Conservation (phyloP, 1,139 yeast species). For the Suhomyces panamericanus region DNA sequence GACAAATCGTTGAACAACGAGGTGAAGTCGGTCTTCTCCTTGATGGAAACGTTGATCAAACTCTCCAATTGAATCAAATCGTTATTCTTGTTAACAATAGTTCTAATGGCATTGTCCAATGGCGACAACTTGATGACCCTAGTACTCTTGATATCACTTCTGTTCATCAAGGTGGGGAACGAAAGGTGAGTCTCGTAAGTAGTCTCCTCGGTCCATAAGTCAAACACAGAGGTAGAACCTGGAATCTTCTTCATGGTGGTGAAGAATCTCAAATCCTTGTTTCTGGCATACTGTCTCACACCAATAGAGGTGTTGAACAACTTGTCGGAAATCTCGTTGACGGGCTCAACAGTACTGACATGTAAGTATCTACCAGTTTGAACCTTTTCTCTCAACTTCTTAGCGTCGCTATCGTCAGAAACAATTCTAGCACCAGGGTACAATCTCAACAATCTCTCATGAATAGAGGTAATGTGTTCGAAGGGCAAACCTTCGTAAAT, state of each 20-base stretch:
- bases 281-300: constrained; percentile 69
- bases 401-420: constrained; percentile 65
- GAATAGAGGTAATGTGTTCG: constrained; percentile 84
- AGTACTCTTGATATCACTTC: constrained; percentile 65
- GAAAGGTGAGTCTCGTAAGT: constrained; percentile 73
- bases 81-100: constrained; percentile 66
- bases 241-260: constrained; percentile 71
- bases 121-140: constrained; percentile 75
- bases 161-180: constrained; percentile 87
- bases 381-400: constrained; percentile 44
- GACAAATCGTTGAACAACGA: constrained; percentile 67
- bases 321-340: constrained; percentile 51
- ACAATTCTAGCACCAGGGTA: constrained; percentile 84
- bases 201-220: constrained; percentile 87
- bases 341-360: constrained; percentile 73
- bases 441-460: constrained; percentile 68
- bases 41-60: constrained; percentile 55
- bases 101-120: constrained; percentile 74
- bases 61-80: constrained; percentile 71
- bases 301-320: constrained; percentile 54
- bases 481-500: constrained; percentile 86
- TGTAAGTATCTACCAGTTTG: constrained; percentile 75
- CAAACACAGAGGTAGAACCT: constrained; percentile 70
- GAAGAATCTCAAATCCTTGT: constrained; percentile 69
- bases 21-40: constrained; percentile 52